These are phyloP conservation scores for Purpureocillium takamizusanense DNA, from an alignment of 2,329 filamentous ascomycete genomes.

Conservation along the genomic window DNA sequence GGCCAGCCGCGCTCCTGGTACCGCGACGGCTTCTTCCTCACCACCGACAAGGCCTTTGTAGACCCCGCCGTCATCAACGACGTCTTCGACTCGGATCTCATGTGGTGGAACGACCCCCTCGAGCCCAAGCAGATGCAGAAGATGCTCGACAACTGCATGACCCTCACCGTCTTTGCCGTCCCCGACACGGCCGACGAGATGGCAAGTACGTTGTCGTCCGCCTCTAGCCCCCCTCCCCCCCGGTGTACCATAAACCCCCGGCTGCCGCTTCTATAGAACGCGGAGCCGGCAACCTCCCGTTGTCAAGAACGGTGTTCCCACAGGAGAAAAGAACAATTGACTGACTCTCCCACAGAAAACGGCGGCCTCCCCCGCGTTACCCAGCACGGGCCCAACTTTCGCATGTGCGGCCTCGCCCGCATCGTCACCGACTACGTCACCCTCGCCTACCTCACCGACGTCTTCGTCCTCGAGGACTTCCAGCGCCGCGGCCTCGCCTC, in stretches of 20 bases:
- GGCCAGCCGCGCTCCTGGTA: slow-evolving; percentile 35
- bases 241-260: too few species aligned
- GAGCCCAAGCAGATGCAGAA: slow-evolving; percentile 37
- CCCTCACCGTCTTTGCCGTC: slow-evolving; percentile 46
- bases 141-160: slow-evolving; percentile 49
- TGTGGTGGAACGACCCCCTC: slow-evolving; percentile 52
- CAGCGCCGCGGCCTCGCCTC: slow-evolving; percentile 54
- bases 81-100: slow-evolving; percentile 44
- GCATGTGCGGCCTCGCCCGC: slow-evolving; percentile 35
- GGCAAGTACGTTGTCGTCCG: slow-evolving; percentile 20
- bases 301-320: too few species aligned
- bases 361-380: slow-evolving; percentile 18
- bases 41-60: slow-evolving; percentile 48
- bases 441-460: slow-evolving; percentile 59
- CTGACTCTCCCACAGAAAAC: too few species aligned
- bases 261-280: too few species aligned
- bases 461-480: slow-evolving; percentile 52
- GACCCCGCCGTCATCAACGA: slow-evolving; percentile 44
- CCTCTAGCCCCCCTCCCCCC: not conserved
- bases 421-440: slow-evolving; percentile 63
- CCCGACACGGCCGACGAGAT: slow-evolving; percentile 28
- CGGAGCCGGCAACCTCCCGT: too few species aligned
- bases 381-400: slow-evolving; percentile 17
- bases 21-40: slow-evolving; percentile 48
- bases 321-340: too few species aligned